Evolutionary conservation across 2,329 filamentous ascomycete genomes (phyloP).

Genomic region (Talaromyces sp.): DNA sequence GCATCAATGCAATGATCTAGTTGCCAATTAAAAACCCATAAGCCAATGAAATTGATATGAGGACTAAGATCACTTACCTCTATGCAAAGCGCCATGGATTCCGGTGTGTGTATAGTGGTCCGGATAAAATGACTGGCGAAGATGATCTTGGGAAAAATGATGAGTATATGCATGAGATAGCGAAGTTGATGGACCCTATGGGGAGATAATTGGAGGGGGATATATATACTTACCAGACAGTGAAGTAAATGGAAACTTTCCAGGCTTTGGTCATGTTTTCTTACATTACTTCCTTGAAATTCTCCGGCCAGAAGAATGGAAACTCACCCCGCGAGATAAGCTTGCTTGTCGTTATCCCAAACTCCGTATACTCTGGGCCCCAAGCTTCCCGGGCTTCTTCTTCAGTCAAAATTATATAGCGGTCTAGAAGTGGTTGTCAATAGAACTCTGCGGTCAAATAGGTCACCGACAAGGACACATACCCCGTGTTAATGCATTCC

Average conservation of each 20-base stretch:
- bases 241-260: not conserved
- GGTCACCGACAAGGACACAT: not conserved
- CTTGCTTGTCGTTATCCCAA: not conserved
- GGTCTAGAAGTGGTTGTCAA: not conserved
- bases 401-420: not conserved
- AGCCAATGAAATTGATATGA: not conserved
- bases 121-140: not conserved
- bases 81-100: not conserved
- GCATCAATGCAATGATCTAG: not conserved
- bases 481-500: not conserved
- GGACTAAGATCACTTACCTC: not conserved
- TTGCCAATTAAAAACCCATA: not conserved
- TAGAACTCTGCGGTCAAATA: not conserved
- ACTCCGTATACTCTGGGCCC: not conserved
- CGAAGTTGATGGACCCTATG: not conserved
- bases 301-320: not conserved
- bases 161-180: not conserved
- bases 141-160: not conserved
- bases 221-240: not conserved
- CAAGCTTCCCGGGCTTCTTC: not conserved
- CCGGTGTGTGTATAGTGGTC: not conserved
- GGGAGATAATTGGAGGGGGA: not conserved
- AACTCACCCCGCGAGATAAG: not conserved
- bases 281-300: not conserved
- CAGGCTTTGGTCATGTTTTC: not conserved